Evolutionary conservation across 192 early-diverging fungal species (phyloP), one percentile per base, ranked within the genome.

Genomic region (Funneliformis mosseae): DNA sequence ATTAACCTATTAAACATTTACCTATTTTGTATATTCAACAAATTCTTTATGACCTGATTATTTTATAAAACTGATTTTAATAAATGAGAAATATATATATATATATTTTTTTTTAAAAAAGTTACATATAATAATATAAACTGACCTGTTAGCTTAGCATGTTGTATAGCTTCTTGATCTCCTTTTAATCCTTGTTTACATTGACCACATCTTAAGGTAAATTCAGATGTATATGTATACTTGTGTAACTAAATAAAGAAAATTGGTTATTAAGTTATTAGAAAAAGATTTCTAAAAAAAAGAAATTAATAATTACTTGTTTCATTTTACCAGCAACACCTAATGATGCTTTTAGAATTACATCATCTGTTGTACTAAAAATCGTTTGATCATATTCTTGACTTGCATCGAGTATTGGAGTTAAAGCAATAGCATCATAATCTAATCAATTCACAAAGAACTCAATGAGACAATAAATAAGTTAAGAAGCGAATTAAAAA

Each of bases 381-480:
- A 87, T 82, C 2, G 93, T 94, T 72, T 92, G 89, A 82, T 95
- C 94, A 85, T 93, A 96, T 8, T 94, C 95, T 39, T 73, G 23
- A 1, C 90, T 86, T 21, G 88, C 85, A 39, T 83, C 86, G 5
- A 71, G 27, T 7, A 75, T 73, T 0, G 95, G 95, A 4, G 91
- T 83, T 23, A 95, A 78, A 5, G 90, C 95, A 8, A 94, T 60
- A 1, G 92, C 93, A 84, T 96, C 95, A 81, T 95, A 96, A 84
- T 95, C 88, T 90, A 74, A 6, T 18, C 25, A 42, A 33, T 55
- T 5, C 23, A 64, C 5, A 62, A 38, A n/a, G 7, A 16, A 41
- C 55, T 70, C 46, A 25, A 38, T 4, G 18, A 66, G 8, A 11
- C 16, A 3, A 43, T 28, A 7, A n/a, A 42, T 25, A 11, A 14